A percentile compares a stretch with the other conserved stretches of the same genome.
Evolutionary conservation across 2,329 filamentous ascomycete genomes (phyloP).

Genomic region (Hypoxylon sp.): DNA sequence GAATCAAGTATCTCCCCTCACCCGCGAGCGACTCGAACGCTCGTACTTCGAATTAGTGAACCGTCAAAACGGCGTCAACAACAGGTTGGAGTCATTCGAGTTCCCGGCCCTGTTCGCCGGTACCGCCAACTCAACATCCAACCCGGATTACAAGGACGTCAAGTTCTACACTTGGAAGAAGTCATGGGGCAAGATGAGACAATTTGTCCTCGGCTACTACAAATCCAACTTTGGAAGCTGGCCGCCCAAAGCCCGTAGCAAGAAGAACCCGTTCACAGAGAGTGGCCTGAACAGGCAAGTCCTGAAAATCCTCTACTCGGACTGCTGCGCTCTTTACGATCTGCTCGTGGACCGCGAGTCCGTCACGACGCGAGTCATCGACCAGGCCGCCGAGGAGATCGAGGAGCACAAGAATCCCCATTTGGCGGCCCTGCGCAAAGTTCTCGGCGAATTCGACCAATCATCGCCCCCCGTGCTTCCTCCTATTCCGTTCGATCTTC

Average conservation of each 20-base stretch:
- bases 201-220: constrained; percentile 74
- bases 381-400: constrained; percentile 66
- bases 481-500: constrained; percentile 88
- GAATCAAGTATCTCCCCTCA: constrained; percentile 72
- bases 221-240: constrained; percentile 70
- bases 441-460: constrained; percentile 88
- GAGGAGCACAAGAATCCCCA: constrained; percentile 66
- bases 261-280: constrained; percentile 89
- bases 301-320: constrained; percentile 81
- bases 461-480: constrained; percentile 89
- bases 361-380: constrained; percentile 79
- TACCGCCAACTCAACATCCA: constrained; percentile 82
- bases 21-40: constrained; percentile 80
- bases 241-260: constrained; percentile 90
- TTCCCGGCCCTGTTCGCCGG: constrained; percentile 91
- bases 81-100: constrained; percentile 84
- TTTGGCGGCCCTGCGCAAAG: constrained; percentile 74
- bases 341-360: constrained; percentile 81
- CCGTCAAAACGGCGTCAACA: constrained; percentile 73
- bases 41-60: constrained; percentile 81
- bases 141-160: constrained; percentile 76
- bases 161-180: constrained; percentile 85
- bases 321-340: constrained; percentile 88
- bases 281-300: constrained; percentile 87
- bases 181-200: constrained; percentile 76